Conservation (phyloP, 148 eudicot genomes). For the Vaccinium macrocarpon region DNA sequence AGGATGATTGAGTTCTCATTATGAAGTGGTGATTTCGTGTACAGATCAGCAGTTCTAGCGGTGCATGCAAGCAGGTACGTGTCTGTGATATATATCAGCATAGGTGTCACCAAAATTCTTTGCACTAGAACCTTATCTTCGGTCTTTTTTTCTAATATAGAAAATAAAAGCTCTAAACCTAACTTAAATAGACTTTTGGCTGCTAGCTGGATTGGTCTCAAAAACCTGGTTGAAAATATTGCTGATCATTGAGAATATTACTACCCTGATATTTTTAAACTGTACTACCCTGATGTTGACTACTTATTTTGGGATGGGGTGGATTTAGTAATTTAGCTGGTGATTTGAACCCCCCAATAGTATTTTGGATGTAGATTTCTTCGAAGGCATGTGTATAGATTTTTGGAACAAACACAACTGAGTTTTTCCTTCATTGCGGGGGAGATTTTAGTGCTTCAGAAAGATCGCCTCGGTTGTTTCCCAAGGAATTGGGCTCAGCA, state of each 20-base stretch:
- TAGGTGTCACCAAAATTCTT: background rate
- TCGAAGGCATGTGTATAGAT: background rate
- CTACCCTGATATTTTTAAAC: no score
- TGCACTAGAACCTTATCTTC: background rate
- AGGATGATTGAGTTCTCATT: constrained; percentile 45
- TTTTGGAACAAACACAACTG: background rate
- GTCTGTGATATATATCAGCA: background rate
- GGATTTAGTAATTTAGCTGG: background rate
- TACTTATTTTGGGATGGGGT: background rate
- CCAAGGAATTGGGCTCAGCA: background rate
- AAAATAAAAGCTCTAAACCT: background rate
- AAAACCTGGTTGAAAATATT: background rate
- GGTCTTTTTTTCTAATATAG: background rate
- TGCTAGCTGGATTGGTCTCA: background rate
- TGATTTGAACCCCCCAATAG: background rate
- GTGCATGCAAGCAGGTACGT: background rate
- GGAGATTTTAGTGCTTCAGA: background rate
- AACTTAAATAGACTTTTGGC: background rate
- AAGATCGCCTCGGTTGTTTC: background rate
- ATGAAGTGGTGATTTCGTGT: background rate
- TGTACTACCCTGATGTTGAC: background rate
- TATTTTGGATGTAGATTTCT: background rate
- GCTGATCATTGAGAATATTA: background rate
- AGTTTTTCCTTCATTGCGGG: background rate
- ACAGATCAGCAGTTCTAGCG: background rate